Percentiles rank a stretch among this genome's conserved stretches.
phyloP scores from a whole-genome alignment of 2,329 filamentous ascomycete genomes.

The Aspergillus neotritici region DNA sequence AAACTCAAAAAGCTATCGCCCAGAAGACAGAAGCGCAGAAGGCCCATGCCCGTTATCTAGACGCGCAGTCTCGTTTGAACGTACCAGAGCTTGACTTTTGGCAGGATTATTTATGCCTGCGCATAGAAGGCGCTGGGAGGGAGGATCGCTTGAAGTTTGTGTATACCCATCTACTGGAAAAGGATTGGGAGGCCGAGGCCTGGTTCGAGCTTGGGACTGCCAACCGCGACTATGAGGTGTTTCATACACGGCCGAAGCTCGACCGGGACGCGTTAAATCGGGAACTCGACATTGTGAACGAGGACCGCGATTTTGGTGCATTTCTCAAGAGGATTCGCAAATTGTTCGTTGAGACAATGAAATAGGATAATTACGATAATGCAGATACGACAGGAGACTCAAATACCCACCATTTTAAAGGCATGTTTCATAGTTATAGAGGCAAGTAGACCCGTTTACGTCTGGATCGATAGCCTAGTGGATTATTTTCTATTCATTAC shows the following conservation, averaged over 20 bases:
- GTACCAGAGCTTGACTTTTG: slow-evolving; percentile 92
- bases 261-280: slow-evolving; percentile 51
- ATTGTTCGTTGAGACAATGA: slow-evolving; percentile 53
- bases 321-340: slow-evolving; percentile 61
- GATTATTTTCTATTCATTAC: no score
- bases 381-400: slow-evolving; percentile 6
- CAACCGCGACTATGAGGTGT: slow-evolving; percentile 76
- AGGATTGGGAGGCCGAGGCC: slow-evolving; percentile 80
- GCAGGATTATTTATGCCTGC: slow-evolving; percentile 81
- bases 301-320: slow-evolving; percentile 53
- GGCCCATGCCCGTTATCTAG: slow-evolving; percentile 61
- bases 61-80: slow-evolving; percentile 81
- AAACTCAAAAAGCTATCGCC: slow-evolving; percentile 43
- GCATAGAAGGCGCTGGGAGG: slow-evolving; percentile 81
- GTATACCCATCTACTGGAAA: slow-evolving; percentile 79
- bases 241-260: slow-evolving; percentile 66
- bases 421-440: no score
- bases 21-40: slow-evolving; percentile 43
- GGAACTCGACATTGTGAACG: slow-evolving; percentile 54
- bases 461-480: no score
- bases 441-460: no score
- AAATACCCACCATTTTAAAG: neutral
- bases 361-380: slow-evolving; percentile 23
- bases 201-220: slow-evolving; percentile 88
- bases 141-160: slow-evolving; percentile 85